A percentile compares a stretch with the other conserved stretches of the same genome.
phyloP scores from a whole-genome alignment of 2,329 filamentous ascomycete species.

The Cladobotryum mycophilum region DNA sequence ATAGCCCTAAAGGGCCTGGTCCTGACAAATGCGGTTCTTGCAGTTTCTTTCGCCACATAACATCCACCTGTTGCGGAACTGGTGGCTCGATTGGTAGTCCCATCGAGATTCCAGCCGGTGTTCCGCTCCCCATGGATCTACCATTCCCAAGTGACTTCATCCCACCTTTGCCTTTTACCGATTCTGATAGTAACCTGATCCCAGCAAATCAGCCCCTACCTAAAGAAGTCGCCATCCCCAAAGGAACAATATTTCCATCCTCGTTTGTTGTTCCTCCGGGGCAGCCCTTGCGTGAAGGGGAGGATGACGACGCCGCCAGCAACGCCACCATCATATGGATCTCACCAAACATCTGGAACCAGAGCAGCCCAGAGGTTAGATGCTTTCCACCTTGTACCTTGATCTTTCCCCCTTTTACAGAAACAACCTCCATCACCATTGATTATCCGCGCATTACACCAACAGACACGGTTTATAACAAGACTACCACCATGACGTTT shows the following conservation, averaged over 20 bases:
- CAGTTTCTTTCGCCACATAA: not conserved
- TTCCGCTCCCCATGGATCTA: not conserved
- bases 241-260: not conserved
- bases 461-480: too few relatives aligned
- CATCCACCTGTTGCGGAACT: not conserved
- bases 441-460: too few relatives aligned
- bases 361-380: too few relatives aligned
- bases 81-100: not conserved
- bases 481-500: not conserved
- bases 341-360: not conserved
- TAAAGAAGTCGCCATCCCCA: not conserved
- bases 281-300: not conserved
- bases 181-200: not conserved
- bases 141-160: not conserved
- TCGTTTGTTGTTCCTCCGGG: not conserved
- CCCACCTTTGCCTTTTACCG: not conserved
- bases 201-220: not conserved
- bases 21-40: not conserved
- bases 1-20: not conserved
- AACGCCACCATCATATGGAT: not conserved
- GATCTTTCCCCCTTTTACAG: not conserved
- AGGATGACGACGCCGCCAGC: too few relatives aligned
- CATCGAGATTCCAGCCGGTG: not conserved
- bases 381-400: not conserved
- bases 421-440: too few relatives aligned